Evolutionary conservation across 169 alveolate species (phyloP).

Genomic region (Plasmodium gonderi): DNA sequence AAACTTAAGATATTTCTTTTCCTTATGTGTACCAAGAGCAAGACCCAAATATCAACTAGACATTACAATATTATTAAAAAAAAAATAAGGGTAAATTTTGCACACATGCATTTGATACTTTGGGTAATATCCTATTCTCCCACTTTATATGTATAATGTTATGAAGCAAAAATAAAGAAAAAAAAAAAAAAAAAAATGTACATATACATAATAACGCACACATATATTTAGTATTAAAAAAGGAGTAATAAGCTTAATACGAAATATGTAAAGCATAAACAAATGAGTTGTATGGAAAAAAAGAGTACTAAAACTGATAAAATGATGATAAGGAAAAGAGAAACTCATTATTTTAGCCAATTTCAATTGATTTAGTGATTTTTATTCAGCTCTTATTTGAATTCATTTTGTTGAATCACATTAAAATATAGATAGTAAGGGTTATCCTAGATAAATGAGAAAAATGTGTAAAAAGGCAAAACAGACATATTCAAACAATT

Average conservation of each 20-base stretch:
- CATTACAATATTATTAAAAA: neutral
- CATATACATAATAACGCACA: too few species aligned
- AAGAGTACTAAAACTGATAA: neutral
- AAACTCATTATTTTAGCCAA: too few species aligned
- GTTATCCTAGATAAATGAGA: too few species aligned
- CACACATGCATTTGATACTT: neutral
- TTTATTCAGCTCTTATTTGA: too few species aligned
- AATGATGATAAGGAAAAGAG: neutral
- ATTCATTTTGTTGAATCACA: too few species aligned
- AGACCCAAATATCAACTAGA: neutral
- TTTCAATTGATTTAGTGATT: too few species aligned
- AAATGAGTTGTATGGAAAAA: neutral
- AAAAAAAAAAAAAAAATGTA: too few species aligned
- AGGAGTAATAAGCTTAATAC: neutral
- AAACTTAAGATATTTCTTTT: too few species aligned
- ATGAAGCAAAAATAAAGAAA: neutral
- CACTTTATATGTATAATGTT: neutral
- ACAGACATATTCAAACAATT: too few species aligned
- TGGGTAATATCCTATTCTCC: neutral
- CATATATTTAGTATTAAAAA: neutral
- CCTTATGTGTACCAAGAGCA: neutral
- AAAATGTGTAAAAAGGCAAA: too few species aligned
- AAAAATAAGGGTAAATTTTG: neutral
- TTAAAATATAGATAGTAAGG: too few species aligned
- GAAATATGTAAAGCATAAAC: neutral